Conservation (phyloP, 208 protist genomes). For the Wallacemonas sp. region DNA sequence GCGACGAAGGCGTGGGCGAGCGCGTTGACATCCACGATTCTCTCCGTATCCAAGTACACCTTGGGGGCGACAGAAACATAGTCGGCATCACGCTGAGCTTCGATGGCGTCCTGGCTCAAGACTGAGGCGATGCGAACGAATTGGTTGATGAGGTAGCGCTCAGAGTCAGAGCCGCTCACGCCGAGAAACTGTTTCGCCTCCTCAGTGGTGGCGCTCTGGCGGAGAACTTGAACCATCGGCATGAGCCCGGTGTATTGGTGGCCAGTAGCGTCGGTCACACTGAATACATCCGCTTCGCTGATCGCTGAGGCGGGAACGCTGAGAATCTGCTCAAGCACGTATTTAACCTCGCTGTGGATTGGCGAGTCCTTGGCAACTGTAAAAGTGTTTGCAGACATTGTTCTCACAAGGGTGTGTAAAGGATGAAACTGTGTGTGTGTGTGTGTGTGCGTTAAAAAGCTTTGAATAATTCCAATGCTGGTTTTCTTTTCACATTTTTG, state of each 20-base stretch:
- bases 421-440: not conserved
- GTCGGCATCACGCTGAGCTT: not conserved
- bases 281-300: constrained; percentile 17
- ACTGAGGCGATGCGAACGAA: constrained; percentile 32
- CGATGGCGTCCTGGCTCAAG: constrained; percentile 22
- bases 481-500: too few species aligned
- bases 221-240: constrained; percentile 33
- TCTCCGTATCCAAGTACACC: constrained; percentile 54
- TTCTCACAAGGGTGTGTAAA: not conserved
- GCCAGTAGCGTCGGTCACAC: constrained; percentile 22
- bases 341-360: constrained; percentile 28
- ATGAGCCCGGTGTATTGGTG: constrained; percentile 30
- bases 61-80: constrained; percentile 33
- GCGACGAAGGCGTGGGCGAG: constrained; percentile 37
- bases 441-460: not conserved
- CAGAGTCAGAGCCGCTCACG: constrained; percentile 14
- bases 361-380: constrained; percentile 21
- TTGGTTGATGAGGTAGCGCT: constrained; percentile 34
- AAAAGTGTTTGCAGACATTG: not conserved
- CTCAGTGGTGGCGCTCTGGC: constrained; percentile 20
- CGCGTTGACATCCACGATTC: constrained; percentile 29
- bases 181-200: constrained; percentile 38
- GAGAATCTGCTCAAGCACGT: constrained; percentile 28
- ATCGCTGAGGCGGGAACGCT: not conserved
- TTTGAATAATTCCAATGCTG: too few species aligned